These are phyloP conservation scores for Solanum paucissectum DNA, from an alignment of 257 asterid genomes.

Conservation along the genomic window DNA sequence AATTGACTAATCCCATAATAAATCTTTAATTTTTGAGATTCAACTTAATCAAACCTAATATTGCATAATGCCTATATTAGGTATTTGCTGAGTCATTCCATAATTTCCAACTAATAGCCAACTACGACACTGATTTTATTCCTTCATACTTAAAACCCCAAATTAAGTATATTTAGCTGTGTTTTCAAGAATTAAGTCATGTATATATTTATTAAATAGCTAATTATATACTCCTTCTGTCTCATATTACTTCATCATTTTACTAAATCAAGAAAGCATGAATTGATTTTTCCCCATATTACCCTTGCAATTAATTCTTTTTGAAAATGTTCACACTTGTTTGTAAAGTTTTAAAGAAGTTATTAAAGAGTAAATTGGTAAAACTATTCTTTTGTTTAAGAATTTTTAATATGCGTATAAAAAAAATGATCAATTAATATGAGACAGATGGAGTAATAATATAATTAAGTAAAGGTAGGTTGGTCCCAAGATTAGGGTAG, in stretches of 20 bases:
- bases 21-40: neutral
- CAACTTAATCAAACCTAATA: neutral
- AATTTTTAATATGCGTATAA: too few relatives aligned
- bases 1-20: neutral
- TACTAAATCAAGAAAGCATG: too few relatives aligned
- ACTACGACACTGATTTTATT: neutral
- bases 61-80: neutral
- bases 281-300: too few relatives aligned
- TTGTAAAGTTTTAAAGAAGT: too few relatives aligned
- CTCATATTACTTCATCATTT: too few relatives aligned
- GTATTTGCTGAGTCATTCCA: neutral
- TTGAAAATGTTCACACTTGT: too few relatives aligned
- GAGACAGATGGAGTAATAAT: too few relatives aligned
- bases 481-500: slow-evolving; percentile 33
- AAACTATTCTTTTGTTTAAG: too few relatives aligned
- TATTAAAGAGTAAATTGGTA: too few relatives aligned
- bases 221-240: too few relatives aligned
- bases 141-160: neutral
- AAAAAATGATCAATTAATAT: too few relatives aligned
- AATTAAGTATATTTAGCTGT: neutral
- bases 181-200: neutral
- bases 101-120: neutral
- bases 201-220: neutral
- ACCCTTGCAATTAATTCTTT: too few relatives aligned
- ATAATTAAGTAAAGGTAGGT: neutral